Percentiles rank a stretch among this genome's conserved stretches.
These are phyloP conservation scores for Sclerotiophoma versabilis DNA, from an alignment of 2,329 filamentous ascomycete species.

Conservation along the genomic window DNA sequence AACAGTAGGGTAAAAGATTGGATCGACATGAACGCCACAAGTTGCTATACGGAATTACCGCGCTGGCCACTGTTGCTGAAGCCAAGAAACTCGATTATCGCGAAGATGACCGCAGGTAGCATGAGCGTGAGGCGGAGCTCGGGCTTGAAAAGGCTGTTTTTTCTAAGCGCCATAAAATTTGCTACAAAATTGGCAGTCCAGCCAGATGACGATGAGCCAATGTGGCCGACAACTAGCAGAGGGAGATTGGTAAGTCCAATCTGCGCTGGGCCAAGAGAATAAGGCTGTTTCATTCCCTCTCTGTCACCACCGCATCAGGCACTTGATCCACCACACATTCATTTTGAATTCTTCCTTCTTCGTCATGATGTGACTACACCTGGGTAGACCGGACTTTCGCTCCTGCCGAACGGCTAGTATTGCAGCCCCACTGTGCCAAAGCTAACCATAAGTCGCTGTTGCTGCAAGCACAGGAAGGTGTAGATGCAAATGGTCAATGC, in stretches of 20 bases:
- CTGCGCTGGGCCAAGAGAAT: slow-evolving; percentile 81
- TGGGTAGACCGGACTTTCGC: no score
- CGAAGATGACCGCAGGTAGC: slow-evolving; percentile 41
- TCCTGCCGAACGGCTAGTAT: no score
- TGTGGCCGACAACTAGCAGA: slow-evolving; percentile 79
- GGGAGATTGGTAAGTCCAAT: slow-evolving; percentile 80
- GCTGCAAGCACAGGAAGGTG: no score
- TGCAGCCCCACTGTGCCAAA: no score
- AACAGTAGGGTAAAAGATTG: slow-evolving; percentile 50
- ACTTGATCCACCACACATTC: no score
- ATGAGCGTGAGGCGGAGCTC: slow-evolving; percentile 71
- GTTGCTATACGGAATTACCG: slow-evolving; percentile 35
- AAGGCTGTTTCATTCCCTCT: no score
- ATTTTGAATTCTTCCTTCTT: no score
- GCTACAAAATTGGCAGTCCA: slow-evolving; percentile 75
- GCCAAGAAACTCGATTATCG: slow-evolving; percentile 51
- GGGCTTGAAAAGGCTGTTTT: slow-evolving; percentile 86
- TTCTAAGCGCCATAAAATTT: slow-evolving; percentile 73
- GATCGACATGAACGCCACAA: slow-evolving; percentile 47
- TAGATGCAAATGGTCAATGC: background rate
- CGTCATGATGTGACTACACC: no score
- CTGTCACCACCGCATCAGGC: no score
- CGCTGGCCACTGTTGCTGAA: slow-evolving; percentile 49
- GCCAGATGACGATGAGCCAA: slow-evolving; percentile 78
- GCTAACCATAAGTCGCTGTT: no score